phyloP scores from a whole-genome alignment of 768 basidiomycete species.

The Tulasnella sp. region DNA sequence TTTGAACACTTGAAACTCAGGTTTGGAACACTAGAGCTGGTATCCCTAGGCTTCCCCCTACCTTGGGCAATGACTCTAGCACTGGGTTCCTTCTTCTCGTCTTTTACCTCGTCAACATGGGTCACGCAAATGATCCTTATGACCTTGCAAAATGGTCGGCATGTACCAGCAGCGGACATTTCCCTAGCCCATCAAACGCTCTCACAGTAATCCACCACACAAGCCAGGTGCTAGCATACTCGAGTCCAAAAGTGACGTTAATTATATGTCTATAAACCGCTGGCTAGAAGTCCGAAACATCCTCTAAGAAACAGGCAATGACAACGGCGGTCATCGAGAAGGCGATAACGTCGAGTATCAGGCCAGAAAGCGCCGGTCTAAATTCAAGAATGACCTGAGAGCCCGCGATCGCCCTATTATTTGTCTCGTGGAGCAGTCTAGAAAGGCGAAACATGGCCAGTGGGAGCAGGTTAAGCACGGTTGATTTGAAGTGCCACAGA shows the following conservation, averaged over 20 bases:
- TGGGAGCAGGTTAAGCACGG: neutral
- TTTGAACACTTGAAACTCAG: neutral
- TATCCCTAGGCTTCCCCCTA: neutral
- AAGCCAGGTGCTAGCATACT: too few relatives aligned
- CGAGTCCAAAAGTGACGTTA: too few relatives aligned
- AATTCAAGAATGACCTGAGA: neutral
- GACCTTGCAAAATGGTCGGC: too few relatives aligned
- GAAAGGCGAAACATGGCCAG: neutral
- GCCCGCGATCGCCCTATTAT: neutral
- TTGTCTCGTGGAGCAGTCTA: neutral
- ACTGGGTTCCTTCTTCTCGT: conserved; percentile 52
- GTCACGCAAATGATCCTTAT: too few relatives aligned
- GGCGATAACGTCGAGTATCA: neutral
- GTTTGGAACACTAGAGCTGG: neutral
- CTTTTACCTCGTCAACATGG: too few relatives aligned
- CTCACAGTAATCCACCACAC: too few relatives aligned
- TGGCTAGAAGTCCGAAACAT: neutral
- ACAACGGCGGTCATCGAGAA: neutral
- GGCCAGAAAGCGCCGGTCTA: neutral
- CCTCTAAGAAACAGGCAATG: neutral
- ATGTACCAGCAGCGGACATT: too few relatives aligned
- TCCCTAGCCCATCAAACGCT: too few relatives aligned
- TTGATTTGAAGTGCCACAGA: neutral
- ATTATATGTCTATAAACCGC: neutral
- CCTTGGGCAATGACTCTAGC: conserved; percentile 6